Base-by-base conservation (phyloP, 2,329 filamentous ascomycete genomes). In the Trichoderma koningiopsis region DNA sequence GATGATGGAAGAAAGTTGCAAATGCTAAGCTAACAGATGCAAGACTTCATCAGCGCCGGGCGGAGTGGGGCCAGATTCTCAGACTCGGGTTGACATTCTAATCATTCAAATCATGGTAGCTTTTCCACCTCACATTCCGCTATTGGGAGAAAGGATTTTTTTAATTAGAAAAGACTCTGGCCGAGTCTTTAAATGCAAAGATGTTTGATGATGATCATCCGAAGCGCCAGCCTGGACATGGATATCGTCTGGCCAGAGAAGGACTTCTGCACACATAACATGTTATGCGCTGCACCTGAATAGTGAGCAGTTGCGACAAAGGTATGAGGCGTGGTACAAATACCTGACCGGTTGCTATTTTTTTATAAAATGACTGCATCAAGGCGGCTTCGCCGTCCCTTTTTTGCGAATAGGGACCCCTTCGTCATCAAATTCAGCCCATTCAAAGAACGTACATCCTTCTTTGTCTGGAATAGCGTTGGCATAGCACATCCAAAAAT, bases 401-500 rank as follows among this genome's bases (percentile, higher is more conserved):
- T 14, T 63, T 19, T n/a, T 66, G 7, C 27, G 52, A 22, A 70
- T 82, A 0, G 94, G 94, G 73, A 92, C 89, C 1, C 95, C 95
- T 77, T 97, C 91, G 43, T 96, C 89, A 74, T 95, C 90, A 79
- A 97, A 96, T 66, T 90, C 87, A 0, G 92, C 93, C 94, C 94
- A 97, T 71, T 92, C 85, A 74, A 97, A 97, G 75, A 91, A 96
- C 0, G 86, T 83, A 75, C 94, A 97, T 5, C 87, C 89, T 49
- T 88, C 81, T 80, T 85, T 90, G 58, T 87, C 91, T 0, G 91
- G 90, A 2, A 89, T 85, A 75, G 90, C 92, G 7, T 90, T 89
- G 0, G 89, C 88, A 80, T 97, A 88, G 75, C 96, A 98, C 91
- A 95, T 96, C 93, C 94, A 97, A 80, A 96, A 96, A 77, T 98